Evolutionary conservation across 2,329 filamentous ascomycete species (phyloP).

Genomic region (Ophiobolus disseminans): DNA sequence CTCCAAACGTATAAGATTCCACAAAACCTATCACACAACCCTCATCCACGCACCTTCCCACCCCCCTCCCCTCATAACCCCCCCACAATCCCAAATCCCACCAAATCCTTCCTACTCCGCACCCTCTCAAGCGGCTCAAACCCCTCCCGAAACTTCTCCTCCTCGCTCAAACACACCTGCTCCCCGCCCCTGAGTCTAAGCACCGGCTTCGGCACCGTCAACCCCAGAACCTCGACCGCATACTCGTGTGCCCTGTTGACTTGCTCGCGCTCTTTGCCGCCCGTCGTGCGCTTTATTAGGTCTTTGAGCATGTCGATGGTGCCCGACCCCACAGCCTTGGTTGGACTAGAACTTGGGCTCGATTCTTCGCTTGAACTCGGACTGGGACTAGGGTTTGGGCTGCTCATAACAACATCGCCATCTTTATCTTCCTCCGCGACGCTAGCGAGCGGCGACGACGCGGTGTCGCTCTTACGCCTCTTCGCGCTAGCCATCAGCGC

Average conservation of each 20-base stretch:
- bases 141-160: constrained; percentile 7
- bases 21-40: no score
- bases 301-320: constrained; percentile 6
- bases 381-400: constrained; percentile 1
- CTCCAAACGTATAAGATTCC: no score
- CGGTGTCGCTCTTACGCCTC: constrained; percentile 21
- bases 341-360: neutral
- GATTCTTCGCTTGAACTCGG: neutral
- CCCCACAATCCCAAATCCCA: no score
- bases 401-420: constrained; percentile 7
- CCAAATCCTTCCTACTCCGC: no score
- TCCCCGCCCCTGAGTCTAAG: neutral
- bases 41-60: no score
- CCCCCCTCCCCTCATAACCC: no score
- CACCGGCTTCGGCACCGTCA: neutral
- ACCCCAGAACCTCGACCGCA: neutral
- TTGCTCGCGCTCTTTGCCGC: neutral
- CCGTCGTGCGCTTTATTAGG: neutral
- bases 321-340: neutral
- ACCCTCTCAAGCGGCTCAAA: constrained; percentile 27
- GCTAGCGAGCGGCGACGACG: constrained; percentile 24
- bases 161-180: constrained; percentile 7
- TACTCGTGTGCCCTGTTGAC: neutral
- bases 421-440: constrained; percentile 12
- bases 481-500: constrained; percentile 36